Conservation (phyloP, 352 stramenopile genomes). For the Globisporangium spiculum region DNA sequence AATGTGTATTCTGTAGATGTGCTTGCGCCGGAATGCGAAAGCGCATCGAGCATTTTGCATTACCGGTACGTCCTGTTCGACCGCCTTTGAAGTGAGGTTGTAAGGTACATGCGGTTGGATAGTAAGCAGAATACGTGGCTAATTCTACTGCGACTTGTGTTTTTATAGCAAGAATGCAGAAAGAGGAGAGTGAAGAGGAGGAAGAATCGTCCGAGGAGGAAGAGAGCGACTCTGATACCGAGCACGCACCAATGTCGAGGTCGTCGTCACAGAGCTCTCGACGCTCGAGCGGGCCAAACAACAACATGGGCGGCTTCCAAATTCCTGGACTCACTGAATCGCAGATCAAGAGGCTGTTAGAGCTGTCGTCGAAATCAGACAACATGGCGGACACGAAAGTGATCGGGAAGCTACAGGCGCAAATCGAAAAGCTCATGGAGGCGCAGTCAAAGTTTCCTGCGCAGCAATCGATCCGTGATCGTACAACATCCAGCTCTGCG, state of each 20-base stretch:
- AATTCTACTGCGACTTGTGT: neutral
- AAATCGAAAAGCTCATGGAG: conserved; percentile 75
- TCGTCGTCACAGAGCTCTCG: conserved; percentile 20
- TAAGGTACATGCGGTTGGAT: neutral
- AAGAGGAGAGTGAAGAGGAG: conserved; percentile 52
- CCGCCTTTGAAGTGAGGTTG: neutral
- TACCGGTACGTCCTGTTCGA: conserved; percentile 21
- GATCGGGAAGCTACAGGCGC: conserved; percentile 63
- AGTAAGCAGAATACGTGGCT: neutral
- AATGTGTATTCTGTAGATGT: conserved; percentile 34
- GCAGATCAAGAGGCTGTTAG: conserved; percentile 69
- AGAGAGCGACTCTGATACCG: conserved; percentile 72
- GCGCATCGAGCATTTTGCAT: conserved; percentile 75
- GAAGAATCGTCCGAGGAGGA: conserved; percentile 57
- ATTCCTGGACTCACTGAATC: conserved; percentile 52
- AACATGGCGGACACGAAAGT: conserved; percentile 37
- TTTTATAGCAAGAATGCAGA: conserved; percentile 48
- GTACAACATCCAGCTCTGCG: conserved; percentile 32
- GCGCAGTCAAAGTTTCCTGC: conserved; percentile 27
- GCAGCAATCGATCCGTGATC: conserved; percentile 21
- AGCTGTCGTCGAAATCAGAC: conserved; percentile 59
- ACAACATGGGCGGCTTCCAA: conserved; percentile 24
- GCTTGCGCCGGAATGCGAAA: conserved; percentile 67
- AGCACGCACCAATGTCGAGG: conserved; percentile 28
- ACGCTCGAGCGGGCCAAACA: conserved; percentile 1